Percentiles rank a stretch among this genome's conserved stretches.
phyloP scores from a whole-genome alignment of 1,284 basidiomycete genomes.

The Apiotrichum mycotoxinovorans region DNA sequence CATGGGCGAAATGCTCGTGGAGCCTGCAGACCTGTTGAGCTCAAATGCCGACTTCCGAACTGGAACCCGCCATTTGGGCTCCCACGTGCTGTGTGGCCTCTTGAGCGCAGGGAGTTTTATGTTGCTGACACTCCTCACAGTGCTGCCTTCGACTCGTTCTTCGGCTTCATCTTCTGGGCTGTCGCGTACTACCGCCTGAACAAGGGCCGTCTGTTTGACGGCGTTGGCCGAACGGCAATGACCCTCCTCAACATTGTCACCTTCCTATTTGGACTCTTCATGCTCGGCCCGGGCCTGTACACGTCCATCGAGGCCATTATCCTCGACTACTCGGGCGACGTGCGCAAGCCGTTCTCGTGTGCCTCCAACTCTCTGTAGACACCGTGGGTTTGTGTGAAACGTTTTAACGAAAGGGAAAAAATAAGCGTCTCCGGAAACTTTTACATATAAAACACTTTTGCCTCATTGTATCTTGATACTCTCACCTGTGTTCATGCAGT shows the following conservation, averaged over 20 bases:
- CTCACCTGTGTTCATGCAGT: too few species aligned
- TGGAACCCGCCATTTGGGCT: too few species aligned
- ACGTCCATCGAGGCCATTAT: conserved; percentile 53
- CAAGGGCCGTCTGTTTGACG: conserved; percentile 37
- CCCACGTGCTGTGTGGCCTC: too few species aligned
- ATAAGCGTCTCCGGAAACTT: too few species aligned
- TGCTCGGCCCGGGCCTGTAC: conserved; percentile 54
- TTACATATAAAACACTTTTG: too few species aligned
- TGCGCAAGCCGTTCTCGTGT: conserved; percentile 26
- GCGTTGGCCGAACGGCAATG: conserved; percentile 27
- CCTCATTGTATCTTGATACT: too few species aligned
- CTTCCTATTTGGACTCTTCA: conserved; percentile 48
- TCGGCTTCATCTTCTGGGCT: conserved; percentile 53
- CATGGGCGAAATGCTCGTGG: too few species aligned
- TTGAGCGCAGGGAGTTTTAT: too few species aligned
- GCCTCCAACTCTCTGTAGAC: conserved; percentile 14
- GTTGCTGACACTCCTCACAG: too few species aligned
- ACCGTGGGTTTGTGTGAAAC: neutral
- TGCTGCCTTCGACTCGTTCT: conserved; percentile 26
- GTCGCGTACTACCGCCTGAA: conserved; percentile 52
- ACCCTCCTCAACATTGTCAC: conserved; percentile 49
- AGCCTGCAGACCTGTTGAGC: too few species aligned
- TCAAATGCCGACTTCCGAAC: too few species aligned
- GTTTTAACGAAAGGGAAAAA: too few species aligned
- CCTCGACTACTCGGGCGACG: conserved; percentile 29